Evolutionary conservation across 208 protist genomes (phyloP), one percentile per base, ranked within the genome.

Genomic region (Perkinsela sp.): DNA sequence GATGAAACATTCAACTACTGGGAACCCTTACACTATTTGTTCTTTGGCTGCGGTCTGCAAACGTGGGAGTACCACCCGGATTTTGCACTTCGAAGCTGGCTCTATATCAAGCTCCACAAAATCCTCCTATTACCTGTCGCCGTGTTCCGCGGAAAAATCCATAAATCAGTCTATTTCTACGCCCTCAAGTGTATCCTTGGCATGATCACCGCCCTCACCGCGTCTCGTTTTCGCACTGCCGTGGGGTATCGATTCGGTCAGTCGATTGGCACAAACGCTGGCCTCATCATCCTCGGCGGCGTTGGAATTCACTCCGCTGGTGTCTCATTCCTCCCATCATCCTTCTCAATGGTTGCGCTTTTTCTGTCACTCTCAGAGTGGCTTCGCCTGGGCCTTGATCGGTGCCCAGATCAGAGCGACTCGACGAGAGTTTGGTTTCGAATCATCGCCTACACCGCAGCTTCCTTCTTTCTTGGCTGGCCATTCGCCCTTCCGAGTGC

Each of bases 1-100:
- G 93, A 96, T 74, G 93, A 97, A 72, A 88, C 79, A 1, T 96
- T 86, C 77, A 96, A 97, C 77, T 96, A 95, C 74, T 90, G 94
- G 81, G 94, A 97, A 76, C 93, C 93, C 0, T 80, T 85, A 29
- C 92, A 96, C 74, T 89, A 87, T 67, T 40, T 96, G 1, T 65
- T 96, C 28, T 93, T 90, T 73, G 90, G 90, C 28, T 79, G 66
- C 29, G 93, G 92, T 28, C 77, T 93, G 67, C 93, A 96, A 71
- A 96, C 93, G 28, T 96, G 93, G 94, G 93, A 96, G 75, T 93
- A 96, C 80, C 84, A 79, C 68, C 76, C 82, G 1, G 72, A 75
- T 68, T 96, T 78, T 75, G 91, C 80, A 15, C 74, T 96, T 22
- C 84, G 90, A 1, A 92, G 87, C 16, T 95, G 85, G 71, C 68